These are phyloP conservation scores for Ophiosphaerella herpotricha DNA, from an alignment of 2,329 filamentous ascomycete genomes.

Conservation along the genomic window DNA sequence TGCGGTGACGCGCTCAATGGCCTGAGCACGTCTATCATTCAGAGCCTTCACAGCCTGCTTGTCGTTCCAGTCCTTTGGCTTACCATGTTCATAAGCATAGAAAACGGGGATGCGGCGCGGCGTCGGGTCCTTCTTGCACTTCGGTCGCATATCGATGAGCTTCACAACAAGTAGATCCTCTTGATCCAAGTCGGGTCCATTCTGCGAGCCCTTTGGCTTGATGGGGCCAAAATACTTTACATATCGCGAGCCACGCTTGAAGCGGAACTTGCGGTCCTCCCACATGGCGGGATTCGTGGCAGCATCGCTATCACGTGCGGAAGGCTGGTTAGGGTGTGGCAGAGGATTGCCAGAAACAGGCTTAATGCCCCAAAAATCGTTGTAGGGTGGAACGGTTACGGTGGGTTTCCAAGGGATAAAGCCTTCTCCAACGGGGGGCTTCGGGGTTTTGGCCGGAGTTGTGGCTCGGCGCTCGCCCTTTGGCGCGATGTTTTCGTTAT, in stretches of 20 bases:
- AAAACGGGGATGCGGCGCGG: conserved; percentile 19
- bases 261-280: conserved; percentile 32
- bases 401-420: conserved; percentile 6
- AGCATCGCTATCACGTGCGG: conserved; percentile 24
- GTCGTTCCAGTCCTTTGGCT: conserved; percentile 31
- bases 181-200: conserved; percentile 21
- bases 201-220: conserved; percentile 2
- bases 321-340: conserved; percentile 18
- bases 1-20: conserved; percentile 25
- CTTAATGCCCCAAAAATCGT: conserved; percentile 24
- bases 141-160: conserved; percentile 37
- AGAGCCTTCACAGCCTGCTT: conserved; percentile 27
- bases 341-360: conserved; percentile 18
- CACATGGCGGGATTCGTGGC: conserved; percentile 27
- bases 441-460: neutral
- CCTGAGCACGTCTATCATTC: conserved; percentile 31
- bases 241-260: conserved; percentile 20
- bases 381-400: neutral
- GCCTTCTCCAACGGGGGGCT: conserved; percentile 11
- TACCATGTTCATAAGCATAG: conserved; percentile 23
- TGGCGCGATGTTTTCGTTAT: too few relatives aligned
- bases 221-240: conserved; percentile 14
- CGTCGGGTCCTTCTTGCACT: conserved; percentile 6
- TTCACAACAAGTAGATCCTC: conserved; percentile 21
- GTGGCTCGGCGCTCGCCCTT: too few relatives aligned